Evolutionary conservation across 2,329 filamentous ascomycete species (phyloP).

Genomic region (Blastomyces gilchristii): DNA sequence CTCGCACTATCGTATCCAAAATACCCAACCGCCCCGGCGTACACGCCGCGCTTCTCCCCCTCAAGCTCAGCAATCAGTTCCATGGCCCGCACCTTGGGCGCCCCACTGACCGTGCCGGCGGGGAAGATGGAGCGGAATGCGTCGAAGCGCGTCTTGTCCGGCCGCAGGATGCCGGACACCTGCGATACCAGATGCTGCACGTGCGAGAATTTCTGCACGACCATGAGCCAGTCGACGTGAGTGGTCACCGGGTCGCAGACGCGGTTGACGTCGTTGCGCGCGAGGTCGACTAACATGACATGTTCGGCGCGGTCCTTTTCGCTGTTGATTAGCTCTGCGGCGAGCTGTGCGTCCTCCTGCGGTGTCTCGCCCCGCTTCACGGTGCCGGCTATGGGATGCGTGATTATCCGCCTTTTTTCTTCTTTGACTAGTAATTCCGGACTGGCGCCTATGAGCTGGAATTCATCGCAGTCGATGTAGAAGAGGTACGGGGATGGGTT

Average conservation of each 20-base stretch:
- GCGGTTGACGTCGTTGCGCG: constrained; percentile 91
- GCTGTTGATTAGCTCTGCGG: constrained; percentile 63
- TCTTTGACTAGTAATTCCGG: constrained; percentile 91
- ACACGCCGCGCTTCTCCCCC: constrained; percentile 85
- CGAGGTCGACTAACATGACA: constrained; percentile 95
- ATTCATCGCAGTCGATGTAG: constrained; percentile 82
- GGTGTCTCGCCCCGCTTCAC: constrained; percentile 73
- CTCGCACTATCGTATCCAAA: constrained; percentile 77
- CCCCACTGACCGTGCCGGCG: constrained; percentile 87
- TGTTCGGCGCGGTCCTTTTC: constrained; percentile 91
- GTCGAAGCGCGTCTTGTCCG: constrained; percentile 80
- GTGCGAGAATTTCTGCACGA: constrained; percentile 87
- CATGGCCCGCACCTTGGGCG: constrained; percentile 94
- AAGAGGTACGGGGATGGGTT: constrained; percentile 97
- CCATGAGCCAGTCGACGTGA: constrained; percentile 87
- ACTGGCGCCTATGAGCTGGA: constrained; percentile 90
- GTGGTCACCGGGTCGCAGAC: constrained; percentile 86
- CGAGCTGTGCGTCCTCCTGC: constrained; percentile 71
- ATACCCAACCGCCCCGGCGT: constrained; percentile 92
- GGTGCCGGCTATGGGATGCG: constrained; percentile 93
- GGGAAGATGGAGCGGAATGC: constrained; percentile 96
- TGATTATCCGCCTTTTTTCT: constrained; percentile 77
- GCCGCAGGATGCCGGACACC: constrained; percentile 79
- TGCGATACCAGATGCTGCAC: constrained; percentile 96
- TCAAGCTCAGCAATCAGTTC: constrained; percentile 92